Base-by-base conservation (phyloP, 1,284 basidiomycete species). In the Singerocomus rubriflavus region DNA sequence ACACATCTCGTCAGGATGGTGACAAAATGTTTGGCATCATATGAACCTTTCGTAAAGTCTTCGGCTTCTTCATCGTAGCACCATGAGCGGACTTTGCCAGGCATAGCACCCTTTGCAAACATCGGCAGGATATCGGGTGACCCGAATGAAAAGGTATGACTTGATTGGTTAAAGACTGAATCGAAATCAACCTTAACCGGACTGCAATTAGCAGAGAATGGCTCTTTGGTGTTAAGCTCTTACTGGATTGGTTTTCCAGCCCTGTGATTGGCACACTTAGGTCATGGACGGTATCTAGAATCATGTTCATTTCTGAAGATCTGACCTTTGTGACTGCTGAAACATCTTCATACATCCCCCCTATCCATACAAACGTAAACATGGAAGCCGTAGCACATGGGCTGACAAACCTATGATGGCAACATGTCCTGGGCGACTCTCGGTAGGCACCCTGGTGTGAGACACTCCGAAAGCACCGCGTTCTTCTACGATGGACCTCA, bases 341-440 rank as follows among this genome's bases (percentile, higher is more conserved):
- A 6, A 93, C 91, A 60, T 95, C 91, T 68, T 95, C 93, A 65
- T 95, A 94, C 89, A 94, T 93, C 8, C 91, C 91, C 33, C 79
- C 84, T 86, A 42, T 32, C 11, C 27, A 42, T 37, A 12, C 17
- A 6, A 44, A 45, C 40, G 40, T 65, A 36, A 58, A 43, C 13
- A 48, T 2, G 30, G 44, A 44, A 44, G 13, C 6, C 1, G 16
- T 36, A 6, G 31, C 3, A 31, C 7, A 25, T 48, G 11, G 31
- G n/a, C 40, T 4, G 33, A 63, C 73, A 25, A 61, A 81, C 87
- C 93, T 58, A 95, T 93, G 53, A 95, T 80, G 27, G 92, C 92
- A 29, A 95, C 91, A 66, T 91, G 93, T 7, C 92, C 93, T 2
- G 92, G 92, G 25, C 93, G 73, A 68, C 86, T 91, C 62, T 95